Evolutionary conservation across 768 basidiomycete species (phyloP).

Genomic region (Rubroboletus satanas): DNA sequence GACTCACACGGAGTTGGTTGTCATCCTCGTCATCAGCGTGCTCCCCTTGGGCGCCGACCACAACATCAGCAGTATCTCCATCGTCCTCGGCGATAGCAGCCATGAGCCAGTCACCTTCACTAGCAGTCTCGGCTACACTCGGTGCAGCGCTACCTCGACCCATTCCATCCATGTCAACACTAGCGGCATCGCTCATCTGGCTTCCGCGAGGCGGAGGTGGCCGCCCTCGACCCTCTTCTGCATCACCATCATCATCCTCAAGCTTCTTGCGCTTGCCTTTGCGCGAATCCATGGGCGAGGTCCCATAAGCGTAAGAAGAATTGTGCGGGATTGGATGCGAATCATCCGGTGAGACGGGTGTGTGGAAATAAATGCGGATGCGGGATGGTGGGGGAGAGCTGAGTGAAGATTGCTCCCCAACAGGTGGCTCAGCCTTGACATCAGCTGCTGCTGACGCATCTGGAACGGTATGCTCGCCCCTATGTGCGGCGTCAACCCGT

Average conservation of each 20-base stretch:
- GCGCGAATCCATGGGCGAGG: conserved; percentile 53
- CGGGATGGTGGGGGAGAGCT: conserved; percentile 63
- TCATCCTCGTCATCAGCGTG: conserved; percentile 44
- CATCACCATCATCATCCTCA: conserved; percentile 82
- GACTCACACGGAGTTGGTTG: conserved; percentile 42
- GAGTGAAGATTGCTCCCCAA: conserved; percentile 30
- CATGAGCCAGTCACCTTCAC: conserved; percentile 87
- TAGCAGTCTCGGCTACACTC: conserved; percentile 55
- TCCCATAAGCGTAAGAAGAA: conserved; percentile 36
- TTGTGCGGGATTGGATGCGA: conserved; percentile 69
- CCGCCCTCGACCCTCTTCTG: conserved; percentile 65
- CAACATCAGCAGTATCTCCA: conserved; percentile 52
- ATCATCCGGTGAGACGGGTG: conserved; percentile 80
- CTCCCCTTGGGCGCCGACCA: conserved; percentile 52
- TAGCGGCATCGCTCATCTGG: conserved; percentile 51
- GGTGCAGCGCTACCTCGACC: conserved; percentile 63
- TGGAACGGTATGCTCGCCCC: conserved; percentile 18
- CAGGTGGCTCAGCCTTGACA: conserved; percentile 29
- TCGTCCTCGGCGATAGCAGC: conserved; percentile 78
- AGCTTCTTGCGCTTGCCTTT: conserved; percentile 88
- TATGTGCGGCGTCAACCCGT: conserved; percentile 15
- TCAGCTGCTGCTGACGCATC: conserved; percentile 32
- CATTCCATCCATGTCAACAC: conserved; percentile 53
- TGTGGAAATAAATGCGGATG: conserved; percentile 90
- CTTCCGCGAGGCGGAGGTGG: conserved; percentile 54